Conservation (phyloP, 805 yeast genomes). For the Candida oleophila region DNA sequence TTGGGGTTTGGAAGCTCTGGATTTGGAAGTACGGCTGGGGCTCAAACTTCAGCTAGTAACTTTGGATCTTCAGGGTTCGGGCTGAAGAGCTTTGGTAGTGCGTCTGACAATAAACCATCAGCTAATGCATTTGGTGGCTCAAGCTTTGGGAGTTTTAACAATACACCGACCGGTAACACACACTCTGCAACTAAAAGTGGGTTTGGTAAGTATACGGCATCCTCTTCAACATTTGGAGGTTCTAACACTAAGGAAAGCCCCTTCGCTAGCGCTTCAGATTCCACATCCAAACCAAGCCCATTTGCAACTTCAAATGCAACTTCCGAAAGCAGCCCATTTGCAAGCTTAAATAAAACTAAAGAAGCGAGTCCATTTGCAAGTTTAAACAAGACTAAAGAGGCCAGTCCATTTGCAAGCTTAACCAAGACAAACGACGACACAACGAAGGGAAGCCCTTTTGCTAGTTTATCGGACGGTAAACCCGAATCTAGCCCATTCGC, state of each 20-base stretch:
- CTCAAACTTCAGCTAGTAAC: background rate
- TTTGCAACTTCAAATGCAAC: background rate
- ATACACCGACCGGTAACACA: background rate
- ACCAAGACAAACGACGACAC: background rate
- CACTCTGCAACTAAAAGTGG: slow-evolving; percentile 1
- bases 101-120: background rate
- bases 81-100: slow-evolving; percentile 11
- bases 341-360: background rate
- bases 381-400: background rate
- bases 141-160: background rate
- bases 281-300: background rate
- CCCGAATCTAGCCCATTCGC: background rate
- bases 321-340: slow-evolving; percentile 4
- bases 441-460: slow-evolving; percentile 9
- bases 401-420: slow-evolving; percentile 3
- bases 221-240: slow-evolving; percentile 15
- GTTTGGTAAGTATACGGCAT: background rate
- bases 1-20: slow-evolving; percentile 19
- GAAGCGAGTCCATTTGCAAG: slow-evolving; percentile 8
- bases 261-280: slow-evolving; percentile 3
- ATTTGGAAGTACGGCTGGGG: slow-evolving; percentile 1
- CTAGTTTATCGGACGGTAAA: background rate
- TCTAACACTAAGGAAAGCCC: background rate
- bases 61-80: slow-evolving; percentile 17
- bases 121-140: background rate